phyloP scores from a whole-genome alignment of 495 filamentous ascomycete genomes.

The Trichoderma erinaceum region DNA sequence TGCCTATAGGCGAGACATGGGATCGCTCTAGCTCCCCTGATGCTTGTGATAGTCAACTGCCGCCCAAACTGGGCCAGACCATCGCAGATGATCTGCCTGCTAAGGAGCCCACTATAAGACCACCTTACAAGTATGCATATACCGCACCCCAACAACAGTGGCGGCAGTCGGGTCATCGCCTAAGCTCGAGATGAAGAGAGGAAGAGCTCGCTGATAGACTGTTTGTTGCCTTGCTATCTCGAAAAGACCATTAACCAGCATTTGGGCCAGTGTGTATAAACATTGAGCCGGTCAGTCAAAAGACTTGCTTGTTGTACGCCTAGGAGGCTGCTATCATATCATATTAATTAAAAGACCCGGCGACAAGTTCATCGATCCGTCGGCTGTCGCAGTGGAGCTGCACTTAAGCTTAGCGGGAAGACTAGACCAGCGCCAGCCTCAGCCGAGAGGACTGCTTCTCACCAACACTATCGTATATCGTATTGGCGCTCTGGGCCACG shows the following conservation, averaged over 20 bases:
- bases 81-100: slow-evolving; percentile 1
- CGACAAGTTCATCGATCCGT: not conserved
- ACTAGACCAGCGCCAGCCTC: slow-evolving; percentile 10
- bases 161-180: not conserved
- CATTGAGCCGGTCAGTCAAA: not conserved
- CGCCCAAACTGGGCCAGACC: not conserved
- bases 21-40: not conserved
- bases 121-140: not conserved
- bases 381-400: slow-evolving; percentile 5
- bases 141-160: not conserved
- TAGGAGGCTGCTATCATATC: not conserved
- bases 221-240: not conserved
- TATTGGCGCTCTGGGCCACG: not conserved
- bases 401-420: slow-evolving; percentile 9
- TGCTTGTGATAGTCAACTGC: not conserved
- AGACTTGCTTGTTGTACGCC: not conserved
- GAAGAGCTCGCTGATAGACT: not conserved
- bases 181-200: not conserved
- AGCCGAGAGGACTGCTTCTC: not conserved
- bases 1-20: not conserved
- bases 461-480: slow-evolving; percentile 1
- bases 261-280: not conserved
- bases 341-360: not conserved
- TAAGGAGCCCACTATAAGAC: not conserved
- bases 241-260: not conserved